phyloP scores from a whole-genome alignment of 306 rosid genomes.

The Sesbania bispinosa region DNA sequence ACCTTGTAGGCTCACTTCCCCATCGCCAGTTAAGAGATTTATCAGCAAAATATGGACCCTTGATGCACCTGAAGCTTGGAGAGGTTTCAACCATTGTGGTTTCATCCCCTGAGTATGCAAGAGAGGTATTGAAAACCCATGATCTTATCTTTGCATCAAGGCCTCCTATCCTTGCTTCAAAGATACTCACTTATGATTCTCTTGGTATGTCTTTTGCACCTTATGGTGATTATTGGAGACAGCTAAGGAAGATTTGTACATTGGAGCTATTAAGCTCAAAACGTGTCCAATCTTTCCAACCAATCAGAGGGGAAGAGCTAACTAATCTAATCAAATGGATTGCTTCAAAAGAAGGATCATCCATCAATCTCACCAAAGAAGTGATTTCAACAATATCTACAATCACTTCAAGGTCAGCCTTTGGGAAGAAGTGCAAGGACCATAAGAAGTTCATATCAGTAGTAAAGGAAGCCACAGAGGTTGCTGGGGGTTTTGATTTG shows the following conservation, averaged over 20 bases:
- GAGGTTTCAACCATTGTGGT: slow-evolving; percentile 35
- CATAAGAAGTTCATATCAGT: background rate
- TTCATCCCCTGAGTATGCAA: slow-evolving; percentile 41
- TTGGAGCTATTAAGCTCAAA: slow-evolving; percentile 30
- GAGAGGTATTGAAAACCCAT: slow-evolving; percentile 31
- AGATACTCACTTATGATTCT: slow-evolving; percentile 6
- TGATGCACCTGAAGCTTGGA: slow-evolving; percentile 44
- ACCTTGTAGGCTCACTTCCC: slow-evolving; percentile 27
- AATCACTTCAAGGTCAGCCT: slow-evolving; percentile 29
- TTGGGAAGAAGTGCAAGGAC: slow-evolving; percentile 25
- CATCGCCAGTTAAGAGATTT: slow-evolving; percentile 34
- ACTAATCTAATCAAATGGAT: background rate
- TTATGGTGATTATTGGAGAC: slow-evolving; percentile 37
- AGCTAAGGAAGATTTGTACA: slow-evolving; percentile 22
- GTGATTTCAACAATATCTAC: background rate
- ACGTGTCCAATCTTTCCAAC: slow-evolving; percentile 26
- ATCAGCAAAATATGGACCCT: slow-evolving; percentile 40
- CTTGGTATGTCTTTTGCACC: slow-evolving; percentile 15
- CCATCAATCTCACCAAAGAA: slow-evolving; percentile 27
- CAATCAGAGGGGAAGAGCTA: slow-evolving; percentile 31
- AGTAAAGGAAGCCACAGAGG: background rate
- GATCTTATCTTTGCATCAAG: slow-evolving; percentile 36
- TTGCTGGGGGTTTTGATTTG: slow-evolving; percentile 32
- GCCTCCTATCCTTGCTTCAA: slow-evolving; percentile 25
- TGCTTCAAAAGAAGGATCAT: slow-evolving; percentile 25